phyloP scores from a whole-genome alignment of 306 rosid species.

The Gastrolobium villosum region DNA sequence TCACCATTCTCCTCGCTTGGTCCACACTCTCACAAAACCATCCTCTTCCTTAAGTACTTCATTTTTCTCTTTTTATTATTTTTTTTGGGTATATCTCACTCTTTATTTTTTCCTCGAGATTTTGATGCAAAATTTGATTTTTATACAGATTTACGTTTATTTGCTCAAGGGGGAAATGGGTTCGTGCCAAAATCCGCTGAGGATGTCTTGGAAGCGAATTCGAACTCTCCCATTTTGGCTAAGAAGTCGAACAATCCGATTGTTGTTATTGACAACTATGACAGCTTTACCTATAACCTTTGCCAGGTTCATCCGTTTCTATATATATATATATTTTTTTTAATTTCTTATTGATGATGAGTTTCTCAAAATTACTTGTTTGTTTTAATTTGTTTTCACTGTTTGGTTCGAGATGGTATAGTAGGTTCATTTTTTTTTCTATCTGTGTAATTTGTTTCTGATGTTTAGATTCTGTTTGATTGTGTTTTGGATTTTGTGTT shows the following conservation, averaged over 20 bases:
- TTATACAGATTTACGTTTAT: slow-evolving; percentile 28
- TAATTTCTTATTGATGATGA: background rate
- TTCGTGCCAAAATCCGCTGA: slow-evolving; percentile 44
- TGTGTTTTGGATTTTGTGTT: too few species aligned
- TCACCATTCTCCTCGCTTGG: slow-evolving; percentile 22
- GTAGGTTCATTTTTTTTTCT: background rate
- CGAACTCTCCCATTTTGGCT: slow-evolving; percentile 10
- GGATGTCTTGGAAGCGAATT: background rate
- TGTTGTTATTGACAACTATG: slow-evolving; percentile 48
- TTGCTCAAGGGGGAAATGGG: slow-evolving; percentile 49
- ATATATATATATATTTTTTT: too few species aligned
- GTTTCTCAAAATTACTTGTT: background rate
- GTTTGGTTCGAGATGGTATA: background rate
- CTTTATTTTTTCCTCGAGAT: background rate
- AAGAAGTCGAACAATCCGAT: slow-evolving; percentile 29
- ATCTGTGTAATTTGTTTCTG: too few species aligned
- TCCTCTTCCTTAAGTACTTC: slow-evolving; percentile 18
- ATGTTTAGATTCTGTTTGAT: too few species aligned
- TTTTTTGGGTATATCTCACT: background rate
- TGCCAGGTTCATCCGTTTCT: slow-evolving; percentile 68
- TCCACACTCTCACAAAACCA: background rate
- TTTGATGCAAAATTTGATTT: background rate
- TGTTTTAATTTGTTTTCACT: background rate
- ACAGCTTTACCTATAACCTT: slow-evolving; percentile 83
- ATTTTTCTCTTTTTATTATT: background rate